Evolutionary conservation across 257 asterid species (phyloP).

Genomic region (Solanum acaule): DNA sequence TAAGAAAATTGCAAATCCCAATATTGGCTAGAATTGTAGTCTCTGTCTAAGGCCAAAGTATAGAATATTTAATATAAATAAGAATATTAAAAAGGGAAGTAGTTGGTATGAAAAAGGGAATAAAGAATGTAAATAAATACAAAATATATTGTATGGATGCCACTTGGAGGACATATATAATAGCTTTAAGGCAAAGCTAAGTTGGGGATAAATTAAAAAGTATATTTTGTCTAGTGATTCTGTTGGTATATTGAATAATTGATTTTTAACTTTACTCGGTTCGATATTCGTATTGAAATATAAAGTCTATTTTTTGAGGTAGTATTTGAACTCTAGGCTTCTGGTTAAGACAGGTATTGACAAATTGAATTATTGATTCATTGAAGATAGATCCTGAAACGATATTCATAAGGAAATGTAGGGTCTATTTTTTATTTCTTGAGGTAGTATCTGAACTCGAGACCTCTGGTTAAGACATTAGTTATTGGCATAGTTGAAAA

Average conservation of each 20-base stretch:
- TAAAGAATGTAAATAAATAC: background rate
- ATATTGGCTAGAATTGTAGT: background rate
- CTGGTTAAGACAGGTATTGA: rapidly evolving
- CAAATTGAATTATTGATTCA: background rate
- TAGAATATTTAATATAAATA: background rate
- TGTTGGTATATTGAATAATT: background rate
- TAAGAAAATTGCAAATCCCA: background rate
- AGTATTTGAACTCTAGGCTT: background rate
- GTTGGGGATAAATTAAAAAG: background rate
- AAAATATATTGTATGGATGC: background rate
- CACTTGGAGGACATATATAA: background rate
- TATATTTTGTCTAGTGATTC: background rate
- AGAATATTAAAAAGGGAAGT: background rate
- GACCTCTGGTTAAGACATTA: rapidly evolving
- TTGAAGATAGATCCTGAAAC: no score
- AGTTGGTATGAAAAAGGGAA: background rate
- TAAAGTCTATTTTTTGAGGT: rapidly evolving
- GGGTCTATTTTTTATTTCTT: no score
- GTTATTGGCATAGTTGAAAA: background rate
- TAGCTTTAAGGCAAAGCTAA: background rate
- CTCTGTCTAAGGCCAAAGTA: background rate
- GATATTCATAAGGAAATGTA: background rate
- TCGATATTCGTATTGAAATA: background rate
- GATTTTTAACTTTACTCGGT: background rate
- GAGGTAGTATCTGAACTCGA: background rate